A percentile compares a stretch with the other conserved stretches of the same genome.
phyloP scores from a whole-genome alignment of 805 yeast species.

The Hanseniaspora nectarophila region DNA sequence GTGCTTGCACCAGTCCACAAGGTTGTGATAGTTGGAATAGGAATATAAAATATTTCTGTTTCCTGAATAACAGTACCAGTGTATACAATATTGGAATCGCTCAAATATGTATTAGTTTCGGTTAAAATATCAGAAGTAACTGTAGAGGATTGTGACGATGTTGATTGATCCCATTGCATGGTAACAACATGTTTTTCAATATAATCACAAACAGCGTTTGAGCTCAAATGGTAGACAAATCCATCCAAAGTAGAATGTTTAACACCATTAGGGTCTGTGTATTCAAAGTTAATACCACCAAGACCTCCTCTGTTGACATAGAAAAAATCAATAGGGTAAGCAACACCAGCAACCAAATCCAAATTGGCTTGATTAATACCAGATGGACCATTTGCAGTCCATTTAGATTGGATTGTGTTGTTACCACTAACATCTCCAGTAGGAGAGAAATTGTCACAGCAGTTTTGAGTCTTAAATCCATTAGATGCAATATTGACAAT shows the following conservation, averaged over 20 bases:
- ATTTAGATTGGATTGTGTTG: neutral
- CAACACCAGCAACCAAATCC: slow-evolving; percentile 21
- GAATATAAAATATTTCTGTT: neutral
- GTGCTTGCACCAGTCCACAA: neutral
- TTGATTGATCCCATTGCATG: neutral
- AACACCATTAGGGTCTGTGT: slow-evolving; percentile 20
- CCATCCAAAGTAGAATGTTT: slow-evolving; percentile 5
- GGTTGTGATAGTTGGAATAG: neutral
- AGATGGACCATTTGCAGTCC: slow-evolving; percentile 1
- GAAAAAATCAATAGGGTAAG: slow-evolving; percentile 25
- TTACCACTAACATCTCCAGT: neutral
- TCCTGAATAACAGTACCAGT: neutral
- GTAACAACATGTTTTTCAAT: neutral
- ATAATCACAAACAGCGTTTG: neutral
- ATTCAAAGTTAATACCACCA: slow-evolving; percentile 17
- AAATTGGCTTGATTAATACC: slow-evolving; percentile 12
- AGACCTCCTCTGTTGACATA: slow-evolving; percentile 19
- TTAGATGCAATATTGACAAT: slow-evolving; percentile 4
- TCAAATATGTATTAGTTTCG: neutral
- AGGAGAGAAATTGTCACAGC: neutral
- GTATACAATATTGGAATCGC: neutral
- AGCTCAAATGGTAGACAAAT: neutral
- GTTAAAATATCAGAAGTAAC: neutral
- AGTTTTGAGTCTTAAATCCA: neutral
- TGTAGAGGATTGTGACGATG: neutral